These are phyloP conservation scores for Saturnispora gosingensis DNA, from an alignment of 805 yeast species.

Conservation along the genomic window DNA sequence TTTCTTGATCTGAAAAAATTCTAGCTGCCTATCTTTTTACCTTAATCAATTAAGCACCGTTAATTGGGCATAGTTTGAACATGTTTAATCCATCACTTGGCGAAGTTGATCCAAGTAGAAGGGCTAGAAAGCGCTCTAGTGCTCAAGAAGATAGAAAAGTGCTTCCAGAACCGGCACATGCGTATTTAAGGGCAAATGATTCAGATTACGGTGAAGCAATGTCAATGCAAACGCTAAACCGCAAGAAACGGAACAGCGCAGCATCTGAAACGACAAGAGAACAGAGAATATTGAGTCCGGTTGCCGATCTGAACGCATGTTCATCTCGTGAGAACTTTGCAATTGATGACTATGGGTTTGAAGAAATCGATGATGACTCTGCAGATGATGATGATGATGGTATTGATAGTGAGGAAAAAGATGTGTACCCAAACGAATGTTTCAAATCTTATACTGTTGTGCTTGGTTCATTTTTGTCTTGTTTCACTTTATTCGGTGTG, in stretches of 20 bases:
- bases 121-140: background rate
- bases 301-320: background rate
- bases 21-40: background rate
- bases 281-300: background rate
- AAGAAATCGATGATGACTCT: background rate
- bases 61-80: background rate
- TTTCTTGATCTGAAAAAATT: background rate
- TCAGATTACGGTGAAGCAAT: background rate
- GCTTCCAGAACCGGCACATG: background rate
- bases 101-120: slow-evolving; percentile 20
- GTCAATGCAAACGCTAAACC: background rate
- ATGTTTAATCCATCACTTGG: slow-evolving; percentile 14
- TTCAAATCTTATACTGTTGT: slow-evolving; percentile 43
- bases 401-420: background rate
- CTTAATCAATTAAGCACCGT: background rate
- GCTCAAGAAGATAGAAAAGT: background rate
- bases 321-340: background rate
- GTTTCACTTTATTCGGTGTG: slow-evolving; percentile 43
- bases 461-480: slow-evolving; percentile 48
- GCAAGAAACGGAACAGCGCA: background rate
- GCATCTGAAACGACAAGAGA: background rate
- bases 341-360: background rate
- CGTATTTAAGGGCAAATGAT: background rate
- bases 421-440: slow-evolving; percentile 51
- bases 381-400: background rate